These are phyloP conservation scores for Cardamine resedifolia DNA, from an alignment of 345 rosid genomes.

Conservation along the genomic window DNA sequence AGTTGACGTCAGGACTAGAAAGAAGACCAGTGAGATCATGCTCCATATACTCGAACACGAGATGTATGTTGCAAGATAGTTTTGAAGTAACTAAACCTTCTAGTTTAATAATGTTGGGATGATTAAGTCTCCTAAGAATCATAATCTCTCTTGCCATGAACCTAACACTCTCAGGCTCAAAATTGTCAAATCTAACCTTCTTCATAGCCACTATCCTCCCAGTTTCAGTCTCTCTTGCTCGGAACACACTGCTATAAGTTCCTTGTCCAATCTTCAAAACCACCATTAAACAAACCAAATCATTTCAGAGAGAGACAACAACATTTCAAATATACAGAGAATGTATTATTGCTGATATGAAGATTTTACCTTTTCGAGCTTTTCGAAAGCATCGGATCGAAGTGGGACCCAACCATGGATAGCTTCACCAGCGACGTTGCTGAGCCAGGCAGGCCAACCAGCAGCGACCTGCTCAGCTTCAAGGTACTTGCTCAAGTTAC, in stretches of 20 bases:
- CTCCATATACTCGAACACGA: constrained; percentile 98
- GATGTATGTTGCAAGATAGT: constrained; percentile 83
- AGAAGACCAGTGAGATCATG: constrained; percentile 95
- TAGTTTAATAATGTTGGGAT: constrained; percentile 90
- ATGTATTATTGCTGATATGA: not conserved
- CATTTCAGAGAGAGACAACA: not conserved
- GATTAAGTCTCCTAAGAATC: constrained; percentile 82
- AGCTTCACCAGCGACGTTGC: constrained; percentile 96
- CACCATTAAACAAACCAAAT: not conserved
- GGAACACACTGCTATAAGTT: constrained; percentile 93
- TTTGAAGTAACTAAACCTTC: constrained; percentile 84
- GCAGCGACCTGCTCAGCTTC: constrained; percentile 97
- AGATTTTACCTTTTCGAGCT: constrained; percentile 76
- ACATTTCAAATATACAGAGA: not conserved
- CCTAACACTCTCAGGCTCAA: constrained; percentile 98
- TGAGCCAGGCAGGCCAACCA: constrained; percentile 98
- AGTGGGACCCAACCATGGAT: constrained; percentile 95
- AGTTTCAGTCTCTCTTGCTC: constrained; percentile 76
- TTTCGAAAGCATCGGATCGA: constrained; percentile 75
- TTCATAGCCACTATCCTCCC: constrained; percentile 92
- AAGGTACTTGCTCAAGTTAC: constrained; percentile 56
- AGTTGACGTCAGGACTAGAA: constrained; percentile 77
- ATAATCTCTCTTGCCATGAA: constrained; percentile 97
- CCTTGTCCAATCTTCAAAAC: constrained; percentile 89
- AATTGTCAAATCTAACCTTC: constrained; percentile 93